Evolutionary conservation across 129 eudicot genomes (phyloP), one percentile per base, ranked within the genome.

Genomic region (Kitagawia praeruptora): DNA sequence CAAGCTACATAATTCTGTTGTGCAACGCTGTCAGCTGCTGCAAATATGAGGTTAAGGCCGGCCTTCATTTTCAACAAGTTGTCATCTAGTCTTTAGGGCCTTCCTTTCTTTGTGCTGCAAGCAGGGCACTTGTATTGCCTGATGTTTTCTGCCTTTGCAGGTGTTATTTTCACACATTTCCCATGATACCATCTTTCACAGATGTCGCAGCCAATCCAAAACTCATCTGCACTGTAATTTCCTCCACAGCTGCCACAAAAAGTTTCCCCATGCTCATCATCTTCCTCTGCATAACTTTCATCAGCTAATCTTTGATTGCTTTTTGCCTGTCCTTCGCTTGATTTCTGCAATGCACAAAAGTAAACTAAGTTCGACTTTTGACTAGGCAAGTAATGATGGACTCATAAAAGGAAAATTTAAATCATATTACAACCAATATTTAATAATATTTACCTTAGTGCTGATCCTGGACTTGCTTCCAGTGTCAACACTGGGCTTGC

Each of bases 101-200:
- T 77, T 75, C 77, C 81, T 74, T 83, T 88, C 80, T 88, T 88
- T 53, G 88, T 80, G 84, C 84, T 84, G 88, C 96, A 90, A 40
- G 90, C 85, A 40, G 96, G 92, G 85, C 96, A 90, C 85, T 86
- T 90, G 90, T 90, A 90, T 81, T 90, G 90, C 87, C 85, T 90
- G 77, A 90, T 90, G 53, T 54, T 79, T 78, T 90, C 92, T 4
- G 96, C 96, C 82, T 85, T 88, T 4, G 89, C 92, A 1, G 96
- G 92, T 38, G 92, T 90, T 70, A 90, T 90, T 78, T 88, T 88
- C 82, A 88, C 96, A 80, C 92, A 90, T 76, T 90, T 90, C 4
- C 96, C 96, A 39, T 90, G 96, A 78, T 80, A 90, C 96, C 96
- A 90, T 86, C 88, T 88, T 80, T 90, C 96, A 63, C 96, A 91